phyloP scores from a whole-genome alignment of 164 flowering plant species.

The Kalanchoe fedtschenkoi region DNA sequence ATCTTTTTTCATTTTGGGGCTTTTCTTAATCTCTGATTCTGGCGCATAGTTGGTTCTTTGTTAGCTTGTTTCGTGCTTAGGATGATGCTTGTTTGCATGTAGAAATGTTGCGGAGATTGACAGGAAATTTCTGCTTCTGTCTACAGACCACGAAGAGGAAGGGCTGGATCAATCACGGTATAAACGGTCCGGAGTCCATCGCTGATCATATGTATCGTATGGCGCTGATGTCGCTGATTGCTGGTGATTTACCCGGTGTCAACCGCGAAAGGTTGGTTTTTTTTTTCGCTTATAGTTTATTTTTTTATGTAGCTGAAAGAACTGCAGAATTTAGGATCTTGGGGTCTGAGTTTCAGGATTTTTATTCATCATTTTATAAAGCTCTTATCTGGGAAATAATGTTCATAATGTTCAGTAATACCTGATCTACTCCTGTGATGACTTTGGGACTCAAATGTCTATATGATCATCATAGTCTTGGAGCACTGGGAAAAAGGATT shows the following conservation, averaged over 20 bases:
- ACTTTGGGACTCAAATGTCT: no score
- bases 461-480: no score
- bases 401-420: no score
- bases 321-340: background rate
- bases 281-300: background rate
- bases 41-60: no score
- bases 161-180: slow-evolving; percentile 94
- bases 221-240: slow-evolving; percentile 90
- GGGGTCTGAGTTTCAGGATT: slow-evolving; percentile 1
- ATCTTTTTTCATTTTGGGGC: no score
- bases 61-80: background rate
- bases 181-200: slow-evolving; percentile 88
- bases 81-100: background rate
- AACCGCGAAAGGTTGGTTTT: slow-evolving; percentile 71
- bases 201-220: slow-evolving; percentile 98
- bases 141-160: slow-evolving; percentile 78
- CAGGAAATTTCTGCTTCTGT: slow-evolving; percentile 6
- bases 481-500: no score
- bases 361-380: no score
- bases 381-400: no score
- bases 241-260: slow-evolving; percentile 64
- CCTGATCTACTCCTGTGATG: no score
- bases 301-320: no score
- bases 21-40: no score
- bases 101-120: background rate